phyloP scores from a whole-genome alignment of 2,329 filamentous ascomycete genomes.

The Triangularia verruculosa region DNA sequence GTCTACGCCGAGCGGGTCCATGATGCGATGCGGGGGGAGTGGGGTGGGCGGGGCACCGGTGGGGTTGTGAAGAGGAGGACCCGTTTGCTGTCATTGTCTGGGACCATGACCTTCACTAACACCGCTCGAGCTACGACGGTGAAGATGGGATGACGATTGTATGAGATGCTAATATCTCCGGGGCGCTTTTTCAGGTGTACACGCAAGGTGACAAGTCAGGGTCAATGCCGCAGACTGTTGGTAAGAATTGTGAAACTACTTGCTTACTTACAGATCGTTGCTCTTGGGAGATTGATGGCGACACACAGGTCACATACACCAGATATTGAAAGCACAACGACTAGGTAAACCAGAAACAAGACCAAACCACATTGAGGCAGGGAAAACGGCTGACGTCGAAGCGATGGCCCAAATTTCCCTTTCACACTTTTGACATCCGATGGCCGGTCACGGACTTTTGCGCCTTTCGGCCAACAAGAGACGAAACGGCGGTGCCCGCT shows the following conservation, averaged over 20 bases:
- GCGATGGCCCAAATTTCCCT: background rate
- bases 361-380: conserved; percentile 6
- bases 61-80: background rate
- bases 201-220: background rate
- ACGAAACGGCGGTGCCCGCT: conserved; percentile 2
- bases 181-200: background rate
- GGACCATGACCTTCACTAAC: background rate
- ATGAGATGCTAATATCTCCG: background rate
- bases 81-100: background rate
- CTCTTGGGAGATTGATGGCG: background rate
- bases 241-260: background rate
- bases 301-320: background rate
- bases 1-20: background rate
- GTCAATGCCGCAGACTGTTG: background rate
- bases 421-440: conserved; percentile 12
- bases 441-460: conserved; percentile 10
- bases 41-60: background rate
- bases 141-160: background rate
- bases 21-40: conserved; percentile 5
- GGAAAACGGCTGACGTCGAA: background rate
- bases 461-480: conserved; percentile 6
- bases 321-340: background rate
- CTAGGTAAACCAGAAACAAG: background rate
- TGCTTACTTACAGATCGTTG: background rate
- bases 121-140: background rate